Conservation (phyloP, 495 filamentous ascomycete species). For the Penicillium cosmopolitanum region DNA sequence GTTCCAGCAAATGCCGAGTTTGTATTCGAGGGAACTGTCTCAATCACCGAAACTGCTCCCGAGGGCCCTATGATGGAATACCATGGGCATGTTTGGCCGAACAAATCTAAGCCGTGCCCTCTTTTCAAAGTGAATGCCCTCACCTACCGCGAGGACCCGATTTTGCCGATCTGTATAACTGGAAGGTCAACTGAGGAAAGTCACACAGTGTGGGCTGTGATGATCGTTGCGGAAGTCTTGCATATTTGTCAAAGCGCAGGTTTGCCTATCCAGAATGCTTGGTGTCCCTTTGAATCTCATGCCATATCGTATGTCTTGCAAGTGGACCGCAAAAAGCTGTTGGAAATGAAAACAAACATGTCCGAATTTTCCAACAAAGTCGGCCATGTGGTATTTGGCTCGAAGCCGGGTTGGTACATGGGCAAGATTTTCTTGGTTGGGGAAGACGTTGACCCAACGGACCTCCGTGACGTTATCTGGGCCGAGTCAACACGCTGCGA, state of each 20-base stretch:
- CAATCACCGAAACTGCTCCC: constrained; percentile 31
- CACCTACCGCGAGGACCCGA: constrained; percentile 37
- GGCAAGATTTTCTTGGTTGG: constrained; percentile 32
- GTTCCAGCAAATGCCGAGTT: constrained; percentile 46
- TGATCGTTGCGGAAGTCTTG: constrained; percentile 33
- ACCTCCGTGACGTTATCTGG: constrained; percentile 34
- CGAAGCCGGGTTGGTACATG: constrained; percentile 31
- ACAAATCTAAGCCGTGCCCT: constrained; percentile 29
- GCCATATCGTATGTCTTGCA: constrained; percentile 32
- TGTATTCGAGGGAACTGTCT: constrained; percentile 42
- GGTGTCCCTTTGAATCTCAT: constrained; percentile 35
- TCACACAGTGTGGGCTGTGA: constrained; percentile 29
- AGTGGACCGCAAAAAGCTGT: constrained; percentile 25
- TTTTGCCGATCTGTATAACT: constrained; percentile 36
- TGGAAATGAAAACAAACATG: constrained; percentile 22
- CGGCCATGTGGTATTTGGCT: constrained; percentile 29
- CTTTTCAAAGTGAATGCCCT: constrained; percentile 42
- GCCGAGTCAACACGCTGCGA: constrained; percentile 37
- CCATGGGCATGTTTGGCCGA: constrained; percentile 39
- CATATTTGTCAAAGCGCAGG: constrained; percentile 32
- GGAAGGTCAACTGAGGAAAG: constrained; percentile 40
- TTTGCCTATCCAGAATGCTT: constrained; percentile 29
- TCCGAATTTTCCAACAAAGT: constrained; percentile 25
- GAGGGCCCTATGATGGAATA: constrained; percentile 45
- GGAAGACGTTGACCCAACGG: constrained; percentile 33